Base-by-base conservation (phyloP, 2,329 filamentous ascomycete species). In the Pseudopyricularia javanii region DNA sequence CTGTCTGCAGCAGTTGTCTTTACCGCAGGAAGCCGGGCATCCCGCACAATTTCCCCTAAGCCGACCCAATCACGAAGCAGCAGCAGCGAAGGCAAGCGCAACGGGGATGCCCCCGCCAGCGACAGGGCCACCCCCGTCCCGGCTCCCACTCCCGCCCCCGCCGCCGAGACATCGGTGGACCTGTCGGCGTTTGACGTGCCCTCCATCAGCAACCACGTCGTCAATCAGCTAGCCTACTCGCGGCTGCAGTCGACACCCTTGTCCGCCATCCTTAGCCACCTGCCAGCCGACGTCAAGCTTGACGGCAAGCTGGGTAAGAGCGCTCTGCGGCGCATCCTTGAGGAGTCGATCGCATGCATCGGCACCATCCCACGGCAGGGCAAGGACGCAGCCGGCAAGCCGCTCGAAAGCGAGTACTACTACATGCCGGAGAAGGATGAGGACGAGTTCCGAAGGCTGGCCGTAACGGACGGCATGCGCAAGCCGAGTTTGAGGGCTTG, bases 221-320 rank as follows among this genome's bases (percentile, higher is more conserved):
- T 93, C 65, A 97, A 97, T 68, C 93, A 98, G 69, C 80, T 98
- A 30, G 93, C 93, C 32, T 98, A 88, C 68, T 96, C 93, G 2
- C 87, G 91, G 28, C 76, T 97, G 7, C 91, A 91, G 15, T 95
- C 91, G 0, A 93, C 89, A 26, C 91, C 93, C 4, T 76, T 97
- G 49, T 94, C 91, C 1, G 87, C 85, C 50, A 93, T 98, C 54
- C 76, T 96, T 71, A 85, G 82, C 66, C 88, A 95, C 63, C 82
- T 98, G 12, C 93, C 93, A 2, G 62, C 75, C 1, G 77, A 82
- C 57, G 76, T 82, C 63, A 80, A 76, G 66, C 73, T 69, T 54
- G 75, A 74, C 35, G 37, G 35, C 17, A 37, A 33, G 35, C 69
- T 90, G 28, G 75, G 76, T 26, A 79, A 77, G 57, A 72, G 78